Conservation (phyloP, 2,329 filamentous ascomycete species). For the Coniochaeta sp. region DNA sequence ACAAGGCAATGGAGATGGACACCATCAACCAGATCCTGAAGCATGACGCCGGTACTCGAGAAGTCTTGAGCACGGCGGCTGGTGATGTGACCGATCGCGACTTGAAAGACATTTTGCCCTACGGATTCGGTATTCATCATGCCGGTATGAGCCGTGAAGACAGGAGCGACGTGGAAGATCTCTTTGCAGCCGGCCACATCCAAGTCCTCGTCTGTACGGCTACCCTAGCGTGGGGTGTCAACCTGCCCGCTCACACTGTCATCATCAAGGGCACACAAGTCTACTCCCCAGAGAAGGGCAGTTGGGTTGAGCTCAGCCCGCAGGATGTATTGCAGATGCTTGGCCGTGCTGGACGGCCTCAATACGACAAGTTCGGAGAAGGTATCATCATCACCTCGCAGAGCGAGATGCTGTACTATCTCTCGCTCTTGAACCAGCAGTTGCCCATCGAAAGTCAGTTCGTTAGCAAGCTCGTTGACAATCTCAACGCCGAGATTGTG, state of each 20-base stretch:
- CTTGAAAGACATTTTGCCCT: slow-evolving; percentile 88
- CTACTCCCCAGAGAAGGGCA: slow-evolving; percentile 97
- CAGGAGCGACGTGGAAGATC: slow-evolving; percentile 87
- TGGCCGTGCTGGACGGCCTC: slow-evolving; percentile 89
- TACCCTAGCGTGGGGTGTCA: slow-evolving; percentile 98
- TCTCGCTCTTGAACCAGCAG: slow-evolving; percentile 94
- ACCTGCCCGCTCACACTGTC: slow-evolving; percentile 93
- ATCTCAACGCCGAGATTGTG: slow-evolving; percentile 92
- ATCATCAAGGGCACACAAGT: slow-evolving; percentile 98
- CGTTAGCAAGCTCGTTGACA: slow-evolving; percentile 86
- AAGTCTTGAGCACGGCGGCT: slow-evolving; percentile 79
- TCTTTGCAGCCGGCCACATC: slow-evolving; percentile 85
- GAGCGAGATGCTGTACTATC: slow-evolving; percentile 90
- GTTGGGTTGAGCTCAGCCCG: slow-evolving; percentile 94
- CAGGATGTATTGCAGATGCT: slow-evolving; percentile 99
- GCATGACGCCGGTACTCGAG: slow-evolving; percentile 83
- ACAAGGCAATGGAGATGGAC: slow-evolving; percentile 94
- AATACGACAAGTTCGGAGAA: slow-evolving; percentile 96
- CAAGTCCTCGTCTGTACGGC: slow-evolving; percentile 96
- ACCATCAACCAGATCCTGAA: slow-evolving; percentile 94
- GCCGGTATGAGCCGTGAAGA: slow-evolving; percentile 96
- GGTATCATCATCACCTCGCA: slow-evolving; percentile 98
- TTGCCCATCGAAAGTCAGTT: slow-evolving; percentile 96
- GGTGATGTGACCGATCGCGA: slow-evolving; percentile 77
- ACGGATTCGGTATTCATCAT: slow-evolving; percentile 97